A percentile compares a stretch with the other conserved stretches of the same genome.
phyloP scores from a whole-genome alignment of 164 flowering plant genomes.

The Vitis riparia region DNA sequence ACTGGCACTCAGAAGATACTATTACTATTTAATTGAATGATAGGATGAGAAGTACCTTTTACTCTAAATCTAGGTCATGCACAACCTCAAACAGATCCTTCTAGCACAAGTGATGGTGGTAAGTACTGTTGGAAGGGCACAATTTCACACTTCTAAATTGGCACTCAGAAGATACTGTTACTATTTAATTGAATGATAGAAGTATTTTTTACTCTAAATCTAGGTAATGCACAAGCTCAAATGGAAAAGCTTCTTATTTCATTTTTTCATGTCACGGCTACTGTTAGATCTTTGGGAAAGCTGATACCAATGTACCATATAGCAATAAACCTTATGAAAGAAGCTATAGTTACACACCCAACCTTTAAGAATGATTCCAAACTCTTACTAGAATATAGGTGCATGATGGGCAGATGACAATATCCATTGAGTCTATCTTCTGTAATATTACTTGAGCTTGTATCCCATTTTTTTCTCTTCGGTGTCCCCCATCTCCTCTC shows the following conservation, averaged over 20 bases:
- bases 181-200: no score
- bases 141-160: no score
- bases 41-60: no score
- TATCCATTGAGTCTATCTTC: neutral
- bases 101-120: slow-evolving; percentile 33
- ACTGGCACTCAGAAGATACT: no score
- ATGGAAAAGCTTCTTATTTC: neutral
- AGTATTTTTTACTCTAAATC: no score
- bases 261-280: neutral
- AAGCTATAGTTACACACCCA: neutral
- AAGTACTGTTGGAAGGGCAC: slow-evolving; percentile 12
- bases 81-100: slow-evolving; percentile 27
- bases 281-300: neutral
- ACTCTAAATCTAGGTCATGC: neutral
- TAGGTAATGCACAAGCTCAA: neutral
- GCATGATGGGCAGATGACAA: neutral
- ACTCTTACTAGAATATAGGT: neutral
- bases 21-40: no score
- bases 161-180: no score
- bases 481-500: no score
- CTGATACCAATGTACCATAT: neutral
- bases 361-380: neutral
- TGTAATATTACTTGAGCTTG: neutral
- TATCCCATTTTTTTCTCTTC: no score
- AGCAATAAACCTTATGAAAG: no score